Base-by-base conservation (phyloP, 2,329 filamentous ascomycete genomes). In the Colletotrichum theobromicola region DNA sequence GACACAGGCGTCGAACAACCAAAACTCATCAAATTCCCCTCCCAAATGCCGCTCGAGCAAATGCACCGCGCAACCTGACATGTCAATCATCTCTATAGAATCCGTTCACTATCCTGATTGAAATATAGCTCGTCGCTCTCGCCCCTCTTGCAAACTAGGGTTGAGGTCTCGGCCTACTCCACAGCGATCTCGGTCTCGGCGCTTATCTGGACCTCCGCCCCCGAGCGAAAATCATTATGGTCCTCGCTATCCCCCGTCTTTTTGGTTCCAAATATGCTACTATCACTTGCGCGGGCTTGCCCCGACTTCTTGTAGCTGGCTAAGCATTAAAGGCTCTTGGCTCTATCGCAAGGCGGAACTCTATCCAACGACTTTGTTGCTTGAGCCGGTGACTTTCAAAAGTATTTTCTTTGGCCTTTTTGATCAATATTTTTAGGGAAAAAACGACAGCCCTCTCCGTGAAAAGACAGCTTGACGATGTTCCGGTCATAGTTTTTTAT, bases 221-320 rank as follows among this genome's bases (percentile, higher is more conserved):
- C 65, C 53, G 65, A 67, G 65, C 53, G 21, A 28, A 15, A 60
- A 67, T 60, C 65, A 67, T 67, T 60, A 67, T 67, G 65, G 35
- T 46, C 16, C 26, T 32, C 24, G 32, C 55, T 13, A 24, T 67
- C 53, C 65, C 65, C 65, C 53, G 9, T n/a, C 13, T 24, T 34
- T 58, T 57, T n/a, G 15, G 21, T 35, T 21, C 12, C 13, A 15
- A 24, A 16, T 12, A 16, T 24, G 7, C 26, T 12, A 12, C 26
- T 66, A 10, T 16, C 7, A 15, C 21, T 50, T 50, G n/a, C 7
- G n/a, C 42, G n/a, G 13, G 2, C 21, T 18, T 26, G 12, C 5
- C 12, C n/a, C 8, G 35, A 53, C 26, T 26, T 16, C 5, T 32
- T 50, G 21, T n/a, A 21, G 42, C n/a, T 50, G 42, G n/a, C 16